Conservation (phyloP, 306 rosid species). For the Fagus crenata region DNA sequence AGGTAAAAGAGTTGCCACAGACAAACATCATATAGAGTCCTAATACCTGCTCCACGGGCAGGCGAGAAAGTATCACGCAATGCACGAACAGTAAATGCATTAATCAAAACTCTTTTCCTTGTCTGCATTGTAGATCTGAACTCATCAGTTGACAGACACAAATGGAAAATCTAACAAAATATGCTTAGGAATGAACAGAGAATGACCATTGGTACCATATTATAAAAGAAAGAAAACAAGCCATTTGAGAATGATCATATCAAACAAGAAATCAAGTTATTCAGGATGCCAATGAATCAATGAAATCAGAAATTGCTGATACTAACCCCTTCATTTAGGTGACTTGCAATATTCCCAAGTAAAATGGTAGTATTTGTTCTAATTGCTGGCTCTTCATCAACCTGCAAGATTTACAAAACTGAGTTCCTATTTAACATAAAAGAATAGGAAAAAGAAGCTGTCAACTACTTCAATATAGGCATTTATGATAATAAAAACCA, state of each 20-base stretch:
- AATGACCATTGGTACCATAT: conserved; percentile 20
- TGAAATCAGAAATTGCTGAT: conserved; percentile 21
- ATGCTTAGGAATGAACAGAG: not conserved
- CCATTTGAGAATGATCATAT: conserved; percentile 21
- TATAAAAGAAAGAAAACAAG: conserved; percentile 21
- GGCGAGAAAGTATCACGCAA: conserved; percentile 95
- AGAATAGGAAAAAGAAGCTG: not conserved
- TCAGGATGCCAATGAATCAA: not conserved
- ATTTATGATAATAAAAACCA: not conserved
- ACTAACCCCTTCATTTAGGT: conserved; percentile 92
- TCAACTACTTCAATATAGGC: conserved; percentile 9
- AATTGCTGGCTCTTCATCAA: conserved; percentile 97
- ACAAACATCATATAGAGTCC: conserved; percentile 19
- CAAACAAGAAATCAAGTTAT: conserved; percentile 7
- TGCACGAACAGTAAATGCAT: conserved; percentile 99
- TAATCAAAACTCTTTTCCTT: conserved; percentile 94
- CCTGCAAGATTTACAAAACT: conserved; percentile 53
- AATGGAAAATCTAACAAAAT: conserved; percentile 4
- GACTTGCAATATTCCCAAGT: conserved; percentile 87
- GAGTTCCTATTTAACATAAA: conserved; percentile 12
- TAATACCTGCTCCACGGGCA: conserved; percentile 95
- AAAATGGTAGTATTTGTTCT: conserved; percentile 96
- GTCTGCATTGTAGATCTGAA: conserved; percentile 59
- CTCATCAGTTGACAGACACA: conserved; percentile 34
- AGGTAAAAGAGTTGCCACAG: not conserved